Conservation (phyloP, 352 stramenopile species). For the Phytophthora rubi region DNA sequence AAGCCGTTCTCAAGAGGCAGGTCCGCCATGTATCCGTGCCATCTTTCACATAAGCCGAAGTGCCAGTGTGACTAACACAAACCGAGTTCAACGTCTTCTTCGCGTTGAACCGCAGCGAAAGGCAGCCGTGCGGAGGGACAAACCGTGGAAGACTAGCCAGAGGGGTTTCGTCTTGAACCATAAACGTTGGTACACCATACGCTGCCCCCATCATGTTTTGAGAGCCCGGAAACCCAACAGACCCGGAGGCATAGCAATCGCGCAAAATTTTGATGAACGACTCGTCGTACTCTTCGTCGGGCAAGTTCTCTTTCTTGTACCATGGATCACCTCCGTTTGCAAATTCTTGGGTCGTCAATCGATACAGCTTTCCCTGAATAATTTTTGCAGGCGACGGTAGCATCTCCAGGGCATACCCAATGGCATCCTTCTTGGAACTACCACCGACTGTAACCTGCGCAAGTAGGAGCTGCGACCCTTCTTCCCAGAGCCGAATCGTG, state of each 20-base stretch:
- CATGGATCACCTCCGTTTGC: constrained; percentile 87
- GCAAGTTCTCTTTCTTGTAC: constrained; percentile 91
- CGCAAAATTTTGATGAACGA: constrained; percentile 89
- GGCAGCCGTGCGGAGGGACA: constrained; percentile 60
- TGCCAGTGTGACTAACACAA: constrained; percentile 77
- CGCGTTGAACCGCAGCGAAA: constrained; percentile 65
- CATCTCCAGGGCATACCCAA: constrained; percentile 81
- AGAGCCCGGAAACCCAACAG: constrained; percentile 82
- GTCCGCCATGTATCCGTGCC: constrained; percentile 65
- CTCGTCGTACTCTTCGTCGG: constrained; percentile 86
- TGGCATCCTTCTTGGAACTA: constrained; percentile 66
- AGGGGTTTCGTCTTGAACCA: constrained; percentile 80
- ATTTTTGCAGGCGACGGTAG: constrained; percentile 61
- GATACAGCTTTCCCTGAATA: constrained; percentile 86
- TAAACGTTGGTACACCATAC: constrained; percentile 87
- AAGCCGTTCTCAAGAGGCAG: constrained; percentile 64
- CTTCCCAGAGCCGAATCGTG: constrained; percentile 85
- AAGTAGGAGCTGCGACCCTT: constrained; percentile 73
- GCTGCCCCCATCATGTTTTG: constrained; percentile 86
- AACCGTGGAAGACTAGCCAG: constrained; percentile 69
- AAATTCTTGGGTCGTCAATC: constrained; percentile 87
- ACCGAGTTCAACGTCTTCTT: constrained; percentile 70
- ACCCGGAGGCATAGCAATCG: constrained; percentile 87
- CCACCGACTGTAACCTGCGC: constrained; percentile 69
- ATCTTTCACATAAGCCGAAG: constrained; percentile 63